Conservation (phyloP, 805 yeast genomes). For the Candida sonorensis region DNA sequence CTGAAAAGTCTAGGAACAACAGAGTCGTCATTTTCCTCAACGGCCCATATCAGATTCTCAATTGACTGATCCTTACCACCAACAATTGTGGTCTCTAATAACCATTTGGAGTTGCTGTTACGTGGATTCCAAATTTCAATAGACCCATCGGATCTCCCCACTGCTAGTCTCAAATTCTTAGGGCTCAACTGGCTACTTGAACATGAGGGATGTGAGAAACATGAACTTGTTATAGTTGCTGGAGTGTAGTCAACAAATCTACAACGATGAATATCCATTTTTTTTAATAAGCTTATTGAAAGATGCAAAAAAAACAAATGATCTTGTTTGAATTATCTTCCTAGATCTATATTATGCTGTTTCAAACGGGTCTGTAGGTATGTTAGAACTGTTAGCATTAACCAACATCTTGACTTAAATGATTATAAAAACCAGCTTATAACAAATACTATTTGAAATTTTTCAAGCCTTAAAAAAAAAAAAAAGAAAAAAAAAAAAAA, state of each 20-base stretch:
- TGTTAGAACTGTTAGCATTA: too few relatives aligned
- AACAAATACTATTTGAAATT: too few relatives aligned
- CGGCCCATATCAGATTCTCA: slow-evolving; percentile 84
- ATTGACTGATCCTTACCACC: slow-evolving; percentile 83
- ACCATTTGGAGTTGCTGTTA: slow-evolving; percentile 55
- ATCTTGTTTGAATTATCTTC: too few relatives aligned
- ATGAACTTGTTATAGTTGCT: slow-evolving; percentile 72
- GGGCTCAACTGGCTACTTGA: slow-evolving; percentile 36
- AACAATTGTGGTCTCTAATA: slow-evolving; percentile 61
- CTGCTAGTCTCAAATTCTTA: slow-evolving; percentile 67
- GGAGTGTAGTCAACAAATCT: slow-evolving; percentile 87
- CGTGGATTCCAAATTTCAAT: slow-evolving; percentile 92
- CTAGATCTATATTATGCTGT: too few relatives aligned
- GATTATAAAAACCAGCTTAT: too few relatives aligned
- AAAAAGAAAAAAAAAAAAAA: too few relatives aligned
- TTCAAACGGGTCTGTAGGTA: too few relatives aligned
- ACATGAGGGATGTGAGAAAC: slow-evolving; percentile 60
- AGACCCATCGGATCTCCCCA: slow-evolving; percentile 91
- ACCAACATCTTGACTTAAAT: too few relatives aligned
- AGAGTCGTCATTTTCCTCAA: slow-evolving; percentile 31
- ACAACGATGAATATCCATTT: slow-evolving; percentile 81
- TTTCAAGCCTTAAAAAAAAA: too few relatives aligned
- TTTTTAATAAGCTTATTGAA: background rate
- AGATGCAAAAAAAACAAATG: too few relatives aligned
- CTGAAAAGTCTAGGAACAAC: slow-evolving; percentile 79